Conservation (phyloP, 2,329 filamentous ascomycete genomes). For the Drechslera avenae region DNA sequence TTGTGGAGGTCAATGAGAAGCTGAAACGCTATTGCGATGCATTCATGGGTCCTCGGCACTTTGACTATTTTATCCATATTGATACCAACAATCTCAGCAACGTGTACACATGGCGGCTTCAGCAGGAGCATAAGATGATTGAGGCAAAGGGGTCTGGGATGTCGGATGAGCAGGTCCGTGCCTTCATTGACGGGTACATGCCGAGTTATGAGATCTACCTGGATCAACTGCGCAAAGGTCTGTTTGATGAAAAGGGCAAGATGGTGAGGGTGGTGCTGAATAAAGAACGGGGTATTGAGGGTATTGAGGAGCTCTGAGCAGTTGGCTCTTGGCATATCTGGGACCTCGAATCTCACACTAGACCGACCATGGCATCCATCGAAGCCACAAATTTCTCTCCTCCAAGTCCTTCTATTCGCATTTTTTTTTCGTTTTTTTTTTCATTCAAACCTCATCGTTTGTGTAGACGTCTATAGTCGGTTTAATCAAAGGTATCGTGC, state of each 20-base stretch:
- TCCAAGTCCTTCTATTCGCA: too few species aligned
- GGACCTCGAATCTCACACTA: too few species aligned
- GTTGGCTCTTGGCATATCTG: too few species aligned
- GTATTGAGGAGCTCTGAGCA: slow-evolving; percentile 39
- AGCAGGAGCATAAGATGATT: slow-evolving; percentile 78
- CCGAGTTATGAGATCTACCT: slow-evolving; percentile 64
- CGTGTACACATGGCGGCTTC: slow-evolving; percentile 82
- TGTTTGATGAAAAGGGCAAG: slow-evolving; percentile 53
- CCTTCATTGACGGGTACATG: slow-evolving; percentile 70
- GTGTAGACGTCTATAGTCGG: too few species aligned
- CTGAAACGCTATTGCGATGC: slow-evolving; percentile 58
- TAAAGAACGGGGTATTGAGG: slow-evolving; percentile 52
- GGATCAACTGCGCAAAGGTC: slow-evolving; percentile 55
- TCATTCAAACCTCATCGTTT: too few species aligned
- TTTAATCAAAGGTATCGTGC: too few species aligned
- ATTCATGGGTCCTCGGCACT: slow-evolving; percentile 48
- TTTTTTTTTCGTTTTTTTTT: too few species aligned
- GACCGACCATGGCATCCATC: too few species aligned
- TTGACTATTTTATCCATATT: slow-evolving; percentile 69
- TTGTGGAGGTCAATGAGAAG: slow-evolving; percentile 64
- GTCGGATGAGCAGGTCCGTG: slow-evolving; percentile 77
- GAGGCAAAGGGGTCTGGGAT: slow-evolving; percentile 73
- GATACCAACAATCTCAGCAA: slow-evolving; percentile 74
- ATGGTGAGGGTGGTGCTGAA: slow-evolving; percentile 59
- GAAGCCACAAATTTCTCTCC: too few species aligned